Percentiles rank a stretch among this genome's conserved stretches.
Evolutionary conservation across 441 rosid species (phyloP).

Genomic region (Euphorbia celastroides): DNA sequence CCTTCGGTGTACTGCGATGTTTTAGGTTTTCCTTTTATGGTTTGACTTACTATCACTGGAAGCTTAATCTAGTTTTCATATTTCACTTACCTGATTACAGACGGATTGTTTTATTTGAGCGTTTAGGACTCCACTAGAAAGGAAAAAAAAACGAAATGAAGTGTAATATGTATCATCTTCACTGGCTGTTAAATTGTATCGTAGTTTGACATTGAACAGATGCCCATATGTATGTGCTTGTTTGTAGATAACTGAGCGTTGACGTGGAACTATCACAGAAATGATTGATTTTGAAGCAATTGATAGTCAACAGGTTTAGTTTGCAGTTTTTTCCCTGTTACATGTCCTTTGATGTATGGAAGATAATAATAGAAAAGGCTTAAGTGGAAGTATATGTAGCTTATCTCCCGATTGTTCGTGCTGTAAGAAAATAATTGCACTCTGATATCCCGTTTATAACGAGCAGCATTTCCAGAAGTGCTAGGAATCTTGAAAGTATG

Average conservation of each 20-base stretch:
- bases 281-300: neutral
- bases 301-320: neutral
- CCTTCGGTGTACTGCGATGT: neutral
- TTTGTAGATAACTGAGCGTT: neutral
- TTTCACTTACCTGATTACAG: neutral
- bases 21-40: constrained; percentile 34
- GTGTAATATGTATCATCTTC: too few relatives aligned
- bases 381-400: neutral
- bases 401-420: neutral
- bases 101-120: neutral
- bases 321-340: neutral
- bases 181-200: neutral
- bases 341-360: neutral
- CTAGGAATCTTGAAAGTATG: neutral
- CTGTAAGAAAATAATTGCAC: neutral
- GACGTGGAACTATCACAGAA: neutral
- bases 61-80: neutral
- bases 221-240: neutral
- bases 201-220: neutral
- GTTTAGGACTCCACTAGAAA: neutral
- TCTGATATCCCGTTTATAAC: neutral
- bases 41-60: constrained; percentile 34
- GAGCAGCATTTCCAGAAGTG: neutral
- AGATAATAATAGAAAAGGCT: constrained; percentile 2
- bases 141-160: neutral